Evolutionary conservation across 2,329 filamentous ascomycete genomes (phyloP).

Genomic region (Pyricularia sp.): DNA sequence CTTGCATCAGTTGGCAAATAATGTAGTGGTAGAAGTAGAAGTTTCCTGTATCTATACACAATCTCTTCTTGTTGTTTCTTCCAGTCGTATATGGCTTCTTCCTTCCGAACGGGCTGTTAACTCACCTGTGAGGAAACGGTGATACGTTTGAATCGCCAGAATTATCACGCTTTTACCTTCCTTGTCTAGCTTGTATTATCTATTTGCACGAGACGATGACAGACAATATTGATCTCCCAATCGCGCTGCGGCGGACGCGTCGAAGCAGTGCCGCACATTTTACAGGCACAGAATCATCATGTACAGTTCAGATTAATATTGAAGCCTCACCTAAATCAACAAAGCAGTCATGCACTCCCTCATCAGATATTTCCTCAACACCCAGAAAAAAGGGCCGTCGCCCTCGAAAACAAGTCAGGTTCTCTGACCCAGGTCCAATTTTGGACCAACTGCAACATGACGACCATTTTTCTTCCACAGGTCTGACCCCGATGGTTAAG

Average conservation of each 20-base stretch:
- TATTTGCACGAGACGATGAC: slow-evolving; percentile 15
- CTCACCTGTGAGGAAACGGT: not conserved
- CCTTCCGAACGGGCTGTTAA: not conserved
- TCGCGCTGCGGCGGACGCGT: slow-evolving; percentile 41
- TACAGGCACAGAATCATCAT: not conserved
- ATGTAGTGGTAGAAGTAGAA: not conserved
- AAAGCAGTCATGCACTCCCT: not conserved
- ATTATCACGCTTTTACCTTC: not conserved
- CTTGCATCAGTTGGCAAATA: not conserved
- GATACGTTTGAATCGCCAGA: not conserved
- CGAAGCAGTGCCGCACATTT: slow-evolving; percentile 23
- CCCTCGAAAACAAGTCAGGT: slow-evolving; percentile 38
- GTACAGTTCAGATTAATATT: not conserved
- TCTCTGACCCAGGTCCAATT: slow-evolving; percentile 42
- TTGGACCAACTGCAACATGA: slow-evolving; percentile 11
- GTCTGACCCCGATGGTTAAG: slow-evolving; percentile 45
- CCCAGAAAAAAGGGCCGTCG: slow-evolving; percentile 14
- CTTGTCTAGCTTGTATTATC: not conserved
- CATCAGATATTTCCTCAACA: slow-evolving; percentile 11
- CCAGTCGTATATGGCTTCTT: not conserved
- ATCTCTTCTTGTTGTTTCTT: not conserved
- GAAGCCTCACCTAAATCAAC: slow-evolving; percentile 5
- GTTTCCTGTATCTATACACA: not conserved
- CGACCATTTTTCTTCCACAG: slow-evolving; percentile 25
- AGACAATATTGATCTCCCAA: slow-evolving; percentile 30